phyloP scores from a whole-genome alignment of 306 rosid genomes.

The Cercis canadensis region DNA sequence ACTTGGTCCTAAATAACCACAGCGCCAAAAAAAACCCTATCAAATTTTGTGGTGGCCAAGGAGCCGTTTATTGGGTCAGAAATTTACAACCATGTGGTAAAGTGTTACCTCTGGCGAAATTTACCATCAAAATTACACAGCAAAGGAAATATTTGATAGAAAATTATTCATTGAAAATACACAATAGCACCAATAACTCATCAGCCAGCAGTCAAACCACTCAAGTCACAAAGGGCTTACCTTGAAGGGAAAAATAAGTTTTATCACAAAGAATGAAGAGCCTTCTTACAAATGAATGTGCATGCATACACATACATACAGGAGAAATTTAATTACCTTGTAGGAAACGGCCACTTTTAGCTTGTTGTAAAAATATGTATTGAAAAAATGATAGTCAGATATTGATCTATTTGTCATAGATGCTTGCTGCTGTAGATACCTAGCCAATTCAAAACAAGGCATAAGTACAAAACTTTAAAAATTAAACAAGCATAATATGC shows the following conservation, averaged over 20 bases:
- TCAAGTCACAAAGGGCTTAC: constrained; percentile 12
- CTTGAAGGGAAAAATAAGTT: no score
- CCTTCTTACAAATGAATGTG: no score
- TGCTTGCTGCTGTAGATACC: constrained; percentile 80
- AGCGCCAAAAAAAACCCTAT: not conserved
- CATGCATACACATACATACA: not conserved
- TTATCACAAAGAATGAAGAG: not conserved
- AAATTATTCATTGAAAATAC: not conserved
- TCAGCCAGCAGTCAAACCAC: constrained; percentile 18
- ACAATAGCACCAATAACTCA: not conserved
- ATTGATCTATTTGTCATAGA: constrained; percentile 54
- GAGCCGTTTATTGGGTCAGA: constrained; percentile 3
- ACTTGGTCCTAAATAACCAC: constrained; percentile 2
- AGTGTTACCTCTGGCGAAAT: constrained; percentile 22
- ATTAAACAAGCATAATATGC: constrained; percentile 30
- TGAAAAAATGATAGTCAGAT: constrained; percentile 81
- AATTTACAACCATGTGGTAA: constrained; percentile 19
- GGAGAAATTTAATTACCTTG: constrained; percentile 58
- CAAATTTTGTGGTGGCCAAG: constrained; percentile 9
- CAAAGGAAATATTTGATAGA: constrained; percentile 6
- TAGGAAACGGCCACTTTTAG: constrained; percentile 38
- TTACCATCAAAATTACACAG: constrained; percentile 14
- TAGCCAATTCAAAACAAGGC: constrained; percentile 44
- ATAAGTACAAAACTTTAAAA: constrained; percentile 28
- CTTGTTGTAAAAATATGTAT: constrained; percentile 74